These are phyloP conservation scores for Coccomyxa sp. DNA, from an alignment of 139 green algal species.

Conservation along the genomic window DNA sequence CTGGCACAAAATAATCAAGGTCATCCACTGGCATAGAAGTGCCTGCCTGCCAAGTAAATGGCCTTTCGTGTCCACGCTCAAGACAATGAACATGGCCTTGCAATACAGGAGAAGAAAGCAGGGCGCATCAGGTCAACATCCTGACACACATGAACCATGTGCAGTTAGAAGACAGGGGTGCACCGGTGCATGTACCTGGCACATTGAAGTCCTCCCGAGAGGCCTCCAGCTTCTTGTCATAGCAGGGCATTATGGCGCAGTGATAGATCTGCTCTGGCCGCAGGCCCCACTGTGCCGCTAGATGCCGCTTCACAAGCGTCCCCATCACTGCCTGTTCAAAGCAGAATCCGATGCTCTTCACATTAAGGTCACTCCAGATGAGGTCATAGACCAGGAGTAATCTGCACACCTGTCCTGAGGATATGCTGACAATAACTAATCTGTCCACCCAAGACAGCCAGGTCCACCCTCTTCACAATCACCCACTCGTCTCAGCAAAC, in stretches of 20 bases:
- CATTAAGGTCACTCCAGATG: background rate
- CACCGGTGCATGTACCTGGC: conserved; percentile 18
- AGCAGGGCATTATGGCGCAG: conserved; percentile 95
- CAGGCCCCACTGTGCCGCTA: conserved; percentile 28
- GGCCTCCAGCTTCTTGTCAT: conserved; percentile 99
- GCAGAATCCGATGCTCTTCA: background rate
- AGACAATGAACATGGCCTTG: no score
- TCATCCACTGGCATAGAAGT: no score
- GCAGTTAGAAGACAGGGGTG: no score
- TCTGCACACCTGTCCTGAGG: background rate
- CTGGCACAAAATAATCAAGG: no score
- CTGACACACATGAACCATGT: no score
- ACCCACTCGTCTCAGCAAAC: background rate
- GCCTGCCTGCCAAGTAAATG: no score
- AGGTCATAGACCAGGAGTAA: background rate
- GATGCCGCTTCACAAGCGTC: conserved; percentile 75
- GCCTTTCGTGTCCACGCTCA: no score
- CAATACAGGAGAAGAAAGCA: no score
- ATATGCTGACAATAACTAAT: no score
- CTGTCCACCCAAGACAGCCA: background rate
- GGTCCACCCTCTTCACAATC: background rate
- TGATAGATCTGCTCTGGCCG: conserved; percentile 71
- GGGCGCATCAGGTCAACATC: no score
- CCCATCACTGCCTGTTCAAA: conserved; percentile 78
- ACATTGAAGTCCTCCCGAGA: conserved; percentile 69